Conservation (phyloP, 495 filamentous ascomycete genomes). For the Lindgomyces ingoldianus region DNA sequence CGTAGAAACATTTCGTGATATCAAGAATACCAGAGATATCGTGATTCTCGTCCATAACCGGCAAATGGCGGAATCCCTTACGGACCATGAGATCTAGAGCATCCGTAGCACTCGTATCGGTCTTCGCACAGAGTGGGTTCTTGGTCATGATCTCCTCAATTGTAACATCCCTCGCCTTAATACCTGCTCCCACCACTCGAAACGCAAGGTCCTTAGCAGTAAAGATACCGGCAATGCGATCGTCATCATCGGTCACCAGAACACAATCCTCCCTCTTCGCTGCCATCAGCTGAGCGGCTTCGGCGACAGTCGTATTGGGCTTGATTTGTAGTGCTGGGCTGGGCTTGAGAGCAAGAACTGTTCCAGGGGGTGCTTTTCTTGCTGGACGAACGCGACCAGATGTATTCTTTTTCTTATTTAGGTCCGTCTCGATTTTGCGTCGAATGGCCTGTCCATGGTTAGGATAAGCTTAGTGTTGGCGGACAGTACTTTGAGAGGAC, state of each 20-base stretch:
- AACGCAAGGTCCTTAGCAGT: slow-evolving; percentile 99
- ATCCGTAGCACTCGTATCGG: slow-evolving; percentile 97
- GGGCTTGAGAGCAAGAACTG: slow-evolving; percentile 90
- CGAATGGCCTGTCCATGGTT: slow-evolving; percentile 77
- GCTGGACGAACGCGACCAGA: slow-evolving; percentile 74
- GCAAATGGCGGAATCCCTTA: slow-evolving; percentile 95
- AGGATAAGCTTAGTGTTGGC: slow-evolving; percentile 25
- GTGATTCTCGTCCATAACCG: slow-evolving; percentile 99
- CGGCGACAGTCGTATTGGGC: slow-evolving; percentile 87
- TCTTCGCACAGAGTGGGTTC: slow-evolving; percentile 95
- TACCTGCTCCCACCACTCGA: slow-evolving; percentile 88
- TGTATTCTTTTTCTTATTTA: slow-evolving; percentile 92
- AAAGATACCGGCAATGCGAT: slow-evolving; percentile 96
- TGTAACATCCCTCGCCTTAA: slow-evolving; percentile 84
- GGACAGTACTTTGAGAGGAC: slow-evolving; percentile 33
- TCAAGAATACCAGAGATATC: slow-evolving; percentile 98
- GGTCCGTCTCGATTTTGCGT: slow-evolving; percentile 92
- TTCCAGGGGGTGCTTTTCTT: slow-evolving; percentile 92
- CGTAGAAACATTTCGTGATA: slow-evolving; percentile 99
- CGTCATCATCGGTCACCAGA: slow-evolving; percentile 97
- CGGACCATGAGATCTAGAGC: slow-evolving; percentile 96
- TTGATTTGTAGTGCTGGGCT: slow-evolving; percentile 98
- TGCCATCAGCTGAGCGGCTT: slow-evolving; percentile 98
- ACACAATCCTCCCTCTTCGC: slow-evolving; percentile 99
- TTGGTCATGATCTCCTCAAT: slow-evolving; percentile 99